Evolutionary conservation across 192 early-diverging fungal species (phyloP).

Genomic region (Geranomyces variabilis): DNA sequence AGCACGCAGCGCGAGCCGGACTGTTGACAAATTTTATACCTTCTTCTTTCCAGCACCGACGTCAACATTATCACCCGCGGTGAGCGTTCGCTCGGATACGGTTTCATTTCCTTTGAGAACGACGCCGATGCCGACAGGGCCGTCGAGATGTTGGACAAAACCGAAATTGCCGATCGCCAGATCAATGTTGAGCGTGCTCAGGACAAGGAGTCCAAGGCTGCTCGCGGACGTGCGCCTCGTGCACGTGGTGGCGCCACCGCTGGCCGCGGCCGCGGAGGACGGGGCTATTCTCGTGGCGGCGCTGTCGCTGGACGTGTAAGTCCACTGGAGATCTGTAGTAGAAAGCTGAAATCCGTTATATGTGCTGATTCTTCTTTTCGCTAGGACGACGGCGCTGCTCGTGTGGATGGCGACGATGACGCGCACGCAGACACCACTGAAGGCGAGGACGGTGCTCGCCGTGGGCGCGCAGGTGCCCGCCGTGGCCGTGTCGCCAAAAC

Average conservation of each 20-base stretch:
- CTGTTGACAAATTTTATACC: conserved; percentile 1
- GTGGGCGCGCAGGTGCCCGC: conserved; percentile 37
- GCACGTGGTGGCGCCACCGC: conserved; percentile 24
- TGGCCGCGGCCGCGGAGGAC: conserved; percentile 30
- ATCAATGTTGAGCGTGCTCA: conserved; percentile 92
- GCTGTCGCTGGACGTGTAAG: background rate
- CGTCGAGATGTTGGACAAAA: conserved; percentile 67
- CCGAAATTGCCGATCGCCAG: conserved; percentile 61
- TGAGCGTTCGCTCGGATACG: conserved; percentile 86
- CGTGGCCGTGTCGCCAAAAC: conserved; percentile 35
- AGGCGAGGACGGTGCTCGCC: conserved; percentile 32
- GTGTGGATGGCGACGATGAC: conserved; percentile 25
- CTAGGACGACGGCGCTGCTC: conserved; percentile 8
- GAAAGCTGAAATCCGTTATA: too few relatives aligned
- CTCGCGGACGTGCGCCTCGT: conserved; percentile 33
- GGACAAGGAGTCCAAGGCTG: conserved; percentile 51
- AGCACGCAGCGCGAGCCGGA: conserved; percentile 11
- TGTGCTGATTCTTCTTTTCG: too few relatives aligned
- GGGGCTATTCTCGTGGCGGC: conserved; percentile 16
- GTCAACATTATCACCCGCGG: conserved; percentile 83
- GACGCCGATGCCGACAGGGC: conserved; percentile 72
- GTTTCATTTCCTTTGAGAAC: conserved; percentile 85
- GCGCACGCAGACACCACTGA: conserved; percentile 31
- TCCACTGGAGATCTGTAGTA: background rate
- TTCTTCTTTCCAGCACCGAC: conserved; percentile 59